These are phyloP conservation scores for Pythium coloratum DNA, from an alignment of 352 stramenopile genomes.

Conservation along the genomic window DNA sequence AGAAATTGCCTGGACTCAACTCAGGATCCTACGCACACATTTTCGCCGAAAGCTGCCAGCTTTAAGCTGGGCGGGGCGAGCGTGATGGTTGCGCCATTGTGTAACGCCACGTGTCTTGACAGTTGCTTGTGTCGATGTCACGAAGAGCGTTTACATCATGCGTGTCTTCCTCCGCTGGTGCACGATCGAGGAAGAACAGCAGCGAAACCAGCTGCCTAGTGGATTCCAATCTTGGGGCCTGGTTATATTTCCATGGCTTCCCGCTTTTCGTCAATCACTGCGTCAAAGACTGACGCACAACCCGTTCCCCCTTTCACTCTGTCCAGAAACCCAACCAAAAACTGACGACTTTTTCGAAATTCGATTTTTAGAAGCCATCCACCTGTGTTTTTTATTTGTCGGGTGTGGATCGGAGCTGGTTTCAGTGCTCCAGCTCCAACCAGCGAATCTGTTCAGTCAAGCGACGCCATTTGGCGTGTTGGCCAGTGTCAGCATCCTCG, in stretches of 20 bases:
- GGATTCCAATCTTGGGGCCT: not conserved
- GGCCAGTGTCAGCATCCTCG: not conserved
- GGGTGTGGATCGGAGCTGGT: not conserved
- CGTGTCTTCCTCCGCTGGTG: not conserved
- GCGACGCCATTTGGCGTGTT: not conserved
- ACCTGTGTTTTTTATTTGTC: not conserved
- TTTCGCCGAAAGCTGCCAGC: not conserved
- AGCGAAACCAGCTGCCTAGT: not conserved
- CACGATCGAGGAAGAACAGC: not conserved
- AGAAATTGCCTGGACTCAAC: not conserved
- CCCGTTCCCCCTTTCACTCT: not conserved
- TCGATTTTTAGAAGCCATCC: not conserved
- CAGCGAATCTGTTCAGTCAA: conserved; percentile 2
- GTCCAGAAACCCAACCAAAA: not conserved
- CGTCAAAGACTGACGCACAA: conserved; percentile 2
- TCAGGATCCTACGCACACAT: not conserved
- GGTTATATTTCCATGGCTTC: conserved; percentile 1
- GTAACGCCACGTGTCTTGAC: conserved; percentile 1
- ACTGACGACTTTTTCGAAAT: not conserved
- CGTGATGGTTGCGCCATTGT: not conserved
- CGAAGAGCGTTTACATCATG: not conserved
- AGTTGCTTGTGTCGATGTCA: conserved; percentile 2
- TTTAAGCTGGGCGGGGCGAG: not conserved
- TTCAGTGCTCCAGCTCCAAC: not conserved
- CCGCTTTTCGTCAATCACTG: conserved; percentile 1